Evolutionary conservation across 2,329 filamentous ascomycete species (phyloP), one percentile per base, ranked within the genome.

Genomic region (Geosmithia flava): DNA sequence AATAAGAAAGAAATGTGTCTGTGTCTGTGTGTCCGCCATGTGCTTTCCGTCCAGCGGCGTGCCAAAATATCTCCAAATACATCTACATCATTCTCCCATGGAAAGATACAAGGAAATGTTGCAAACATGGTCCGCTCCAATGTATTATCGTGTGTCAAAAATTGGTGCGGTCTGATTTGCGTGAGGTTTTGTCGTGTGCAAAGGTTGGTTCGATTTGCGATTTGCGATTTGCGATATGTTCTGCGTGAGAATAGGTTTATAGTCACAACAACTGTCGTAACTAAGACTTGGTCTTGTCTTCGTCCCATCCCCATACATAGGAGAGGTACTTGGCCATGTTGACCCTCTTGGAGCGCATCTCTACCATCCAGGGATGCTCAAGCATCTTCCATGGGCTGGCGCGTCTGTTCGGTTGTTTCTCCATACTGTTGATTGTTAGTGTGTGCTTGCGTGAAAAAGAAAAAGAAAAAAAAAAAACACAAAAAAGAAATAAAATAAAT

Each of bases 301-400:
- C 81, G 54, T 93, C 83, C 93, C 93, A 98, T 50, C 90, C 93
- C 93, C 93, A 98, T 42, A 98, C 93, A 58, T 93, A 89, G 52
- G 83, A 81, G 50, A 98, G 76, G 67, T 96, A 98, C 59, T 89
- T 86, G 54, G 81, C 81, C 90, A 98, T 97, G 67, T 97, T 97
- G 63, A 98, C 93, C 56, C 93, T 87, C 74, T 96, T 97, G 48
- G 80, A 76, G 59, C 84, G 85, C 87, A 97, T 97, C 60, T 98
- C 93, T 42, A 87, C 72, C 83, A 98, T 95, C 93, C 93, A 98
- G 2, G 93, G 93, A 68, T 98, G 93, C 62, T 98, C 93, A 53
- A 95, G 79, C 90, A 98, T 98, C 59, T 91, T 87, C 93, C 93
- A 98, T 13, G 93, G 93, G 51, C 87, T 95, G 29, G 91, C 93